Percentiles rank a stretch among this genome's conserved stretches.
Conservation (phyloP, 495 filamentous ascomycete genomes). For the Emericellopsis terricola region DNA sequence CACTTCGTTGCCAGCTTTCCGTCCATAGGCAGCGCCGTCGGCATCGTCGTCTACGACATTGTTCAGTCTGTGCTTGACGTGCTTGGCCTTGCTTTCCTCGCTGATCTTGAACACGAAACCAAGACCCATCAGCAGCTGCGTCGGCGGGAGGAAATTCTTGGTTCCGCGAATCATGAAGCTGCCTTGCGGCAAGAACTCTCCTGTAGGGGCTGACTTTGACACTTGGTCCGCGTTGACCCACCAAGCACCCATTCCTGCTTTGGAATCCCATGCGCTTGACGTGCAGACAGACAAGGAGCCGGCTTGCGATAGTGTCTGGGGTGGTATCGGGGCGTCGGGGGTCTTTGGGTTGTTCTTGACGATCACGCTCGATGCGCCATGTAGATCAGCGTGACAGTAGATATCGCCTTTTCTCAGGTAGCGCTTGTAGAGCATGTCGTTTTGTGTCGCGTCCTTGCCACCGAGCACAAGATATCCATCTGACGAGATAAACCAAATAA, state of each 20-base stretch:
- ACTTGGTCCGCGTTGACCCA: conserved; percentile 84
- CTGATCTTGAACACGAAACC: conserved; percentile 76
- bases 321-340: conserved; percentile 70
- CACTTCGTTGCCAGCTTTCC: not conserved
- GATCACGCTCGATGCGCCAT: conserved; percentile 65
- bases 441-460: conserved; percentile 77
- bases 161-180: conserved; percentile 64
- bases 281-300: conserved; percentile 68
- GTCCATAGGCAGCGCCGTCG: conserved; percentile 3
- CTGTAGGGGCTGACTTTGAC: conserved; percentile 56
- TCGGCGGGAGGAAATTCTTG: conserved; percentile 80
- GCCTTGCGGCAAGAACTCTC: conserved; percentile 64
- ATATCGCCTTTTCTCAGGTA: conserved; percentile 79
- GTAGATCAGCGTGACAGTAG: conserved; percentile 79
- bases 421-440: conserved; percentile 71
- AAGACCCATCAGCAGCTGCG: conserved; percentile 74
- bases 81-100: conserved; percentile 66
- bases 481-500: conserved; percentile 82
- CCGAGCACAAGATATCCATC: conserved; percentile 86
- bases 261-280: conserved; percentile 86
- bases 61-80: conserved; percentile 54
- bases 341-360: conserved; percentile 67
- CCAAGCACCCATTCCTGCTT: conserved; percentile 86
- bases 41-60: conserved; percentile 12
- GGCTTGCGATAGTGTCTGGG: conserved; percentile 79